Conservation (phyloP, 2,329 filamentous ascomycete genomes). For the Blastomyces emzantsi region DNA sequence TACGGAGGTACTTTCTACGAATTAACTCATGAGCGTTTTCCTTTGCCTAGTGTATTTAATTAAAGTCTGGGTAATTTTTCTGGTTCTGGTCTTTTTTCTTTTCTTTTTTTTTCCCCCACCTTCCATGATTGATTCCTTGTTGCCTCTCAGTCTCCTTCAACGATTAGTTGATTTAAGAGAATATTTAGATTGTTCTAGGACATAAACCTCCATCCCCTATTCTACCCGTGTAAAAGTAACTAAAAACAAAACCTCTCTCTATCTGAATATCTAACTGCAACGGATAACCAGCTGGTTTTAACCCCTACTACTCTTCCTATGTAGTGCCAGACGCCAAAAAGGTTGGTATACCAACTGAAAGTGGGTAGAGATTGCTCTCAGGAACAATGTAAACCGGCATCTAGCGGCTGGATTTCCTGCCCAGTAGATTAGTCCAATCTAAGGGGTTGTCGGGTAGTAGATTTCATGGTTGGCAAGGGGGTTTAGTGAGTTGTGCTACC, state of each 20-base stretch:
- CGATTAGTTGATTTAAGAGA: not conserved
- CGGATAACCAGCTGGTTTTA: not conserved
- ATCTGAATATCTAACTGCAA: too few relatives aligned
- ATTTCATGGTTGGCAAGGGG: too few relatives aligned
- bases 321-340: not conserved
- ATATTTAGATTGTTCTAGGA: not conserved
- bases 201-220: not conserved
- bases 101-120: not conserved
- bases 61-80: not conserved
- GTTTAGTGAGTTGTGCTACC: too few relatives aligned
- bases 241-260: too few relatives aligned
- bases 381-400: too few relatives aligned
- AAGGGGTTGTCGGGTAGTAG: too few relatives aligned
- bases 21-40: not conserved
- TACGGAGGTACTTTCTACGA: slow-evolving; percentile 52
- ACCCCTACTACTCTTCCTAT: not conserved
- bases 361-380: too few relatives aligned
- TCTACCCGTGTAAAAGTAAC: not conserved
- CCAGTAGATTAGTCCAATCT: too few relatives aligned
- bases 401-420: too few relatives aligned
- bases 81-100: not conserved
- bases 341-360: too few relatives aligned
- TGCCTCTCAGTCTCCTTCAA: too few relatives aligned
- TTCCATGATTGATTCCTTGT: not conserved
- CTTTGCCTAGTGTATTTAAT: not conserved